A percentile compares a stretch with the other conserved stretches of the same genome.
Conservation (phyloP, 305 asterid genomes). For the Fraxinus sp. region DNA sequence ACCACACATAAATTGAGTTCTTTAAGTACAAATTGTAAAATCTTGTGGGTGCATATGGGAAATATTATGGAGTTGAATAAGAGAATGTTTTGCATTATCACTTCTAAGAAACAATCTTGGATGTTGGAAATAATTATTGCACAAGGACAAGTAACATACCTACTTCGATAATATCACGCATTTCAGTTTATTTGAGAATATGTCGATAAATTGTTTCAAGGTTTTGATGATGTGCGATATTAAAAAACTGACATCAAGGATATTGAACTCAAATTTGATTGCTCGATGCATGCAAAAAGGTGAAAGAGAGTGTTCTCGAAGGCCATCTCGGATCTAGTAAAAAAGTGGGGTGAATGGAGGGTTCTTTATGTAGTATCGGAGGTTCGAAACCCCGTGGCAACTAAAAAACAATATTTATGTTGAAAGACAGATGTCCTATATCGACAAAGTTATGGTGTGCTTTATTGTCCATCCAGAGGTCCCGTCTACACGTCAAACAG, state of each 20-base stretch:
- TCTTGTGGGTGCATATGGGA: not conserved
- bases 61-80: not conserved
- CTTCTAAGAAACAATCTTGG: not conserved
- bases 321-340: not conserved
- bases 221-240: not conserved
- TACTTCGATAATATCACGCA: not conserved
- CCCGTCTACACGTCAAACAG: too few relatives aligned
- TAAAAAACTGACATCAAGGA: not conserved
- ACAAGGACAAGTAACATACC: not conserved
- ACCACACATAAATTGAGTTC: not conserved
- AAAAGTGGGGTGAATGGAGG: not conserved
- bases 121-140: not conserved
- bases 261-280: not conserved
- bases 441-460: too few relatives aligned
- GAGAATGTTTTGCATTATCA: not conserved
- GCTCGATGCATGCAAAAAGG: not conserved
- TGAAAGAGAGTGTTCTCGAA: not conserved
- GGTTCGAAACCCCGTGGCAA: too few relatives aligned
- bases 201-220: not conserved
- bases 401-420: too few relatives aligned
- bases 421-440: too few relatives aligned
- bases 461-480: too few relatives aligned
- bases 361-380: too few relatives aligned
- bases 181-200: not conserved
- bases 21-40: not conserved